A percentile compares a stretch with the other conserved stretches of the same genome.
Evolutionary conservation across 1,284 basidiomycete genomes (phyloP).

Genomic region (Inonotus obliquus): DNA sequence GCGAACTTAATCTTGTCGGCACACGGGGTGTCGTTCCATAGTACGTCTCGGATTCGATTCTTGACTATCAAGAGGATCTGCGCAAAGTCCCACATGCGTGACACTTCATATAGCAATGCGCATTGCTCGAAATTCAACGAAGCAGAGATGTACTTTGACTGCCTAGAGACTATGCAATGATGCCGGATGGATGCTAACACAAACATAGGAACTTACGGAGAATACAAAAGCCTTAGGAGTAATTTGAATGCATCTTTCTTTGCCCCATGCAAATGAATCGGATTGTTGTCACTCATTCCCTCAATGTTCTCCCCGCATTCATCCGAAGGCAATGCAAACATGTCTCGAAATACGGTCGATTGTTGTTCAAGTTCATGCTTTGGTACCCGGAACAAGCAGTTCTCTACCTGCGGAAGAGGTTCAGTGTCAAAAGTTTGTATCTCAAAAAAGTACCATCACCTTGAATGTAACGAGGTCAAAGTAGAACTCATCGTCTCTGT

Average conservation of each 20-base stretch:
- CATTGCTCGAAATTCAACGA: conserved; percentile 3
- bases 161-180: not conserved
- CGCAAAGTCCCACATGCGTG: conserved; percentile 15
- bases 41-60: not conserved
- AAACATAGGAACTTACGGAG: not conserved
- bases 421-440: not conserved
- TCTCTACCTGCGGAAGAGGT: not conserved
- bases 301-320: not conserved
- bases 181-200: no score
- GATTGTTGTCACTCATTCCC: conserved; percentile 3
- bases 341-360: conserved; percentile 8
- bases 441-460: not conserved
- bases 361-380: not conserved
- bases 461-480: conserved; percentile 2
- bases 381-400: not conserved
- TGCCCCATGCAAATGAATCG: conserved; percentile 6
- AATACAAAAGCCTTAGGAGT: conserved; percentile 2
- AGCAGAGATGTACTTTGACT: not conserved
- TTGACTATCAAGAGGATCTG: not conserved
- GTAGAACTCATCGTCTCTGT: not conserved
- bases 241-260: not conserved
- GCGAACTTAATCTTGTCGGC: not conserved
- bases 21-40: not conserved
- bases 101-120: not conserved
- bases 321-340: conserved; percentile 3